These are phyloP conservation scores for Elsinoe ampelina DNA, from an alignment of 2,329 filamentous ascomycete genomes.

Conservation along the genomic window DNA sequence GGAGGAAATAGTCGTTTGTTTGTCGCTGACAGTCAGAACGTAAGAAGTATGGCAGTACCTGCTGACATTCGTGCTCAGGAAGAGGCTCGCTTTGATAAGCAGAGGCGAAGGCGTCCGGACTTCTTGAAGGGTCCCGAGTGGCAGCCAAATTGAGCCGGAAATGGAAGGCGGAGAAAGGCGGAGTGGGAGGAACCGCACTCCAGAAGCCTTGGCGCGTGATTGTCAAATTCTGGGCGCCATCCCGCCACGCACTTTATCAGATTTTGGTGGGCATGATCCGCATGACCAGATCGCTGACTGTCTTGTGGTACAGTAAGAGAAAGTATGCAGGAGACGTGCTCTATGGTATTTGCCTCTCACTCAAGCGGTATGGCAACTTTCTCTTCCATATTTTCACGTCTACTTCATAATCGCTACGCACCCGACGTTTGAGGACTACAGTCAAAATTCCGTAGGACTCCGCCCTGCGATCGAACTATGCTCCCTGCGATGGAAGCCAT, in stretches of 20 bases:
- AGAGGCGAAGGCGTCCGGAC: neutral
- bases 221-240: neutral
- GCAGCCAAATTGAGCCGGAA: neutral
- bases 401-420: no score
- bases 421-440: no score
- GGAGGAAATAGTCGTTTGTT: no score
- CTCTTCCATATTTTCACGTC: no score
- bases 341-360: no score
- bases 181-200: conserved; percentile 1
- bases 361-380: no score
- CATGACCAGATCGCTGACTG: neutral
- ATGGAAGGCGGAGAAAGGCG: neutral
- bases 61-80: neutral
- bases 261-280: neutral
- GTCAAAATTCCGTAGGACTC: no score
- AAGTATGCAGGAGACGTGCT: no score
- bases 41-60: neutral
- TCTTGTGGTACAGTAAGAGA: no score
- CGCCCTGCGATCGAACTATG: no score
- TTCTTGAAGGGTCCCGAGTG: neutral
- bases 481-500: no score
- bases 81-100: conserved; percentile 8
- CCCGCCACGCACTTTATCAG: neutral
- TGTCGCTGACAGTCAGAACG: neutral
- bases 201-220: neutral